Evolutionary conservation across 2,329 filamentous ascomycete genomes (phyloP).

Genomic region (Zymoseptoria tritici): DNA sequence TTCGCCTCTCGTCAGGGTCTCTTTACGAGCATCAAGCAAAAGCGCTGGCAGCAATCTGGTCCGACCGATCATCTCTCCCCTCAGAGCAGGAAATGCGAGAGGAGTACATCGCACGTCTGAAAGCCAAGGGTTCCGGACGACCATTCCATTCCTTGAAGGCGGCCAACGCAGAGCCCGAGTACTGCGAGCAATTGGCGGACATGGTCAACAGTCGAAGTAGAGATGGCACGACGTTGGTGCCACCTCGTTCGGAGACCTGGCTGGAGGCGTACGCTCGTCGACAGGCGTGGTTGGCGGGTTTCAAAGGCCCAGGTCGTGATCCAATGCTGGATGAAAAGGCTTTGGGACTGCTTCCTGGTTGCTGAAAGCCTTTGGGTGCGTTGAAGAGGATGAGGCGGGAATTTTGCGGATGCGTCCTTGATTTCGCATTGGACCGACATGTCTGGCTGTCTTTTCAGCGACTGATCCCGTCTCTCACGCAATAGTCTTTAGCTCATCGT

Average conservation of each 20-base stretch:
- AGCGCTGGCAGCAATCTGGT: slow-evolving; percentile 50
- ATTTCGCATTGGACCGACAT: too few relatives aligned
- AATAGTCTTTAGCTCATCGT: too few relatives aligned
- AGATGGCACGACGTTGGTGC: slow-evolving; percentile 18
- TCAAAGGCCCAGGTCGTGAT: slow-evolving; percentile 17
- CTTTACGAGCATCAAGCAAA: slow-evolving; percentile 65
- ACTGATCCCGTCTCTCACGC: too few relatives aligned
- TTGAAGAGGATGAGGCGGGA: too few relatives aligned
- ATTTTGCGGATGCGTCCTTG: too few relatives aligned
- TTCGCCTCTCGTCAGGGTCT: slow-evolving; percentile 26
- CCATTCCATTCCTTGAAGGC: slow-evolving; percentile 39
- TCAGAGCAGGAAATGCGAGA: slow-evolving; percentile 34
- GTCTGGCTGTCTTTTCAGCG: too few relatives aligned
- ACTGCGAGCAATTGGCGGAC: slow-evolving; percentile 34
- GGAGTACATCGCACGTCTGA: slow-evolving; percentile 34
- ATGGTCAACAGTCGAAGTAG: slow-evolving; percentile 33
- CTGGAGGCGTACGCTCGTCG: slow-evolving; percentile 29
- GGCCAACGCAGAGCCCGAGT: slow-evolving; percentile 31
- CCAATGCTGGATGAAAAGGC: slow-evolving; percentile 5
- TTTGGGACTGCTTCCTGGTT: slow-evolving; percentile 2
- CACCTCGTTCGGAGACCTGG: slow-evolving; percentile 33
- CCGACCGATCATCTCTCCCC: slow-evolving; percentile 46
- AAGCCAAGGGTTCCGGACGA: slow-evolving; percentile 36
- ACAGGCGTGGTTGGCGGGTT: slow-evolving; percentile 26
- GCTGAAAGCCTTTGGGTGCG: slow-evolving; percentile 3